phyloP scores from a whole-genome alignment of 352 stramenopile genomes.

The Porosira glacialis region DNA sequence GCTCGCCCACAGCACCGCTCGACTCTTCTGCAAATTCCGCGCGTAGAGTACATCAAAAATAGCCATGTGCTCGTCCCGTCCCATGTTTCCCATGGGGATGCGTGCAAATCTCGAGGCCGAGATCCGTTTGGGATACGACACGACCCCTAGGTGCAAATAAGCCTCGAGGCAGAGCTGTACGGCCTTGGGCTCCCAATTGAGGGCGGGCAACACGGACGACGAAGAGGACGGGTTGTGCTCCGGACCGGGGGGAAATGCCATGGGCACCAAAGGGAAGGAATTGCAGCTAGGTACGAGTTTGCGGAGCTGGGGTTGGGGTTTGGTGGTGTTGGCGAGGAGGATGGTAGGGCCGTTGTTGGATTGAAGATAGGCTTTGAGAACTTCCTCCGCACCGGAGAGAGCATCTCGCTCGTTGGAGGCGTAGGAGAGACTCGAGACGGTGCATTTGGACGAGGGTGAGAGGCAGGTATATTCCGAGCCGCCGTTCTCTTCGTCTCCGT shows the following conservation, averaged over 20 bases:
- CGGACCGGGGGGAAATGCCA: slow-evolving; percentile 70
- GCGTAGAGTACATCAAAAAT: slow-evolving; percentile 92
- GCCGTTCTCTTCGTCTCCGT: slow-evolving; percentile 26
- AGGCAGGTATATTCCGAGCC: slow-evolving; percentile 73
- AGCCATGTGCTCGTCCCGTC: slow-evolving; percentile 85
- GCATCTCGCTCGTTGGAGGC: slow-evolving; percentile 83
- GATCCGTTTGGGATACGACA: slow-evolving; percentile 74
- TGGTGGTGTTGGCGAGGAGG: slow-evolving; percentile 83
- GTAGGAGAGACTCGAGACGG: slow-evolving; percentile 67
- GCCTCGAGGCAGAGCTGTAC: slow-evolving; percentile 88
- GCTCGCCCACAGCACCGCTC: slow-evolving; percentile 94
- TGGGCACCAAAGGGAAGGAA: slow-evolving; percentile 87
- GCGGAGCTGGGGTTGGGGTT: slow-evolving; percentile 53
- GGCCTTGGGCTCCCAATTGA: slow-evolving; percentile 91
- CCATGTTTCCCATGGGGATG: slow-evolving; percentile 93
- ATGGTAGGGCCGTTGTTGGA: slow-evolving; percentile 87
- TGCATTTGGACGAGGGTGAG: slow-evolving; percentile 42
- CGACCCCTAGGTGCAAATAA: slow-evolving; percentile 73
- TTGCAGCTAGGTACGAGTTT: slow-evolving; percentile 84
- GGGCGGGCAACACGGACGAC: slow-evolving; percentile 83
- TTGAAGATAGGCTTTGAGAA: slow-evolving; percentile 83
- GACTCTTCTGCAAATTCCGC: slow-evolving; percentile 87
- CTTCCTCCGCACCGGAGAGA: slow-evolving; percentile 85
- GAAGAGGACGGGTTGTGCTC: slow-evolving; percentile 71
- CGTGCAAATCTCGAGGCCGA: slow-evolving; percentile 83